A percentile compares a stretch with the other conserved stretches of the same genome.
phyloP scores from a whole-genome alignment of 768 basidiomycete species.

The Dendrothele bispora region DNA sequence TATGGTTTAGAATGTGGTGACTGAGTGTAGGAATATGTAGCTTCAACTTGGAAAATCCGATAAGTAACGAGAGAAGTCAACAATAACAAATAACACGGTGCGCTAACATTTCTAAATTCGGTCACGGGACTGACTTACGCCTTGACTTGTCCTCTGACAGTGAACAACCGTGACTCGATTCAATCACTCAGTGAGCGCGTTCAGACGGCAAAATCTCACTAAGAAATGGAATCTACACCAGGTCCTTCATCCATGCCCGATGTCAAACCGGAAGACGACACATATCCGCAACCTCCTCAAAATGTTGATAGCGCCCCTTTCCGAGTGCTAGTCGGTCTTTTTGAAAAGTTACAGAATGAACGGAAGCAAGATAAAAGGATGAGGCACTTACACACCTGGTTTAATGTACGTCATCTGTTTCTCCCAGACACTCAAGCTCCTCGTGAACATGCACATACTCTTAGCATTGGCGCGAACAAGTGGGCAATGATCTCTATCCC shows the following conservation, averaged over 20 bases:
- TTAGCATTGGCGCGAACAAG: slow-evolving; percentile 83
- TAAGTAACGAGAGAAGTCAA: no score
- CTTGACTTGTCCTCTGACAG: no score
- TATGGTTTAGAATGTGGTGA: slow-evolving; percentile 4
- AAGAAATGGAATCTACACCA: slow-evolving; percentile 62
- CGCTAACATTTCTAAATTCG: no score
- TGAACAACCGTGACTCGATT: no score
- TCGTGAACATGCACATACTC: background rate
- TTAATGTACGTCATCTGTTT: slow-evolving; percentile 56
- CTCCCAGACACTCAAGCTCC: background rate
- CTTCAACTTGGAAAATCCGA: no score
- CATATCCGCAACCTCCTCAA: slow-evolving; percentile 57
- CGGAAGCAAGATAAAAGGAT: slow-evolving; percentile 73
- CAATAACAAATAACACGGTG: no score
- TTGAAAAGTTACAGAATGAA: slow-evolving; percentile 73
- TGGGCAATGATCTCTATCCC: slow-evolving; percentile 88
- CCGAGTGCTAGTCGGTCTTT: slow-evolving; percentile 64
- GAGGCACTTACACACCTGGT: slow-evolving; percentile 74
- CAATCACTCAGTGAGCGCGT: no score
- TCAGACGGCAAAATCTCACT: no score
- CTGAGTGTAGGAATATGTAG: slow-evolving; percentile 6
- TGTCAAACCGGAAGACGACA: slow-evolving; percentile 42
- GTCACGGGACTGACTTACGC: no score
- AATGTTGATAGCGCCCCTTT: slow-evolving; percentile 62
- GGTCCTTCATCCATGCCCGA: slow-evolving; percentile 58